Evolutionary conservation across 2,329 filamentous ascomycete genomes (phyloP), one percentile per base, ranked within the genome.

Genomic region (Trichoderma hamatum): DNA sequence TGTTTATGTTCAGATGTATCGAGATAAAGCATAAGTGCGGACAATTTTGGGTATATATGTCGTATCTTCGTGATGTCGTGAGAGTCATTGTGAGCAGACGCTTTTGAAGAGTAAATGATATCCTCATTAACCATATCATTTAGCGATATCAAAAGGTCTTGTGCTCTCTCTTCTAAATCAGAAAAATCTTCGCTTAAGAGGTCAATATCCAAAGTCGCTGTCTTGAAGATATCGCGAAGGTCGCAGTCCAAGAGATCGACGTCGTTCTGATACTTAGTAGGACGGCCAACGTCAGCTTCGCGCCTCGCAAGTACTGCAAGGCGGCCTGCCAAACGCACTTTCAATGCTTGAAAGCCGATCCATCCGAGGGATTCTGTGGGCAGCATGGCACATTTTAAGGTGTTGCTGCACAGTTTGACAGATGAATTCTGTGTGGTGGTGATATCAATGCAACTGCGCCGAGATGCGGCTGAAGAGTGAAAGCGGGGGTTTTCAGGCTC

Each of bases 271-370:
- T 36, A 36, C 39, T 21, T 52, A 10, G 65, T 67, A 26, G 54
- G 65, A 21, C 30, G 65, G 14, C 19, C 34, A 13, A 24, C 28
- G 13, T 28, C 54, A 1, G 39, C 14, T 28, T 28, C 36, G 6
- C 39, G 55, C 28, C 32, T 49, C 5, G 39, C 13, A 9, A 67
- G 34, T 19, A 32, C 28, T 3, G 65, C 65, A 28, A 67, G 65
- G 28, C 65, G 55, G 2, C 65, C 65, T 21, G 10, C 54, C 55
- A 67, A 19, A 19, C 65, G 65, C 43, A 67, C 65, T 26, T 67
- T 67, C 3, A 67, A 46, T 51, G 52, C 65, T 39, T 67, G 65
- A 7, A 67, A 67, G n/a, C 55, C 52, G 16, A 59, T 60, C 65
- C 65, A 67, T 30, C 36, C 55, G 60, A 67, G 54, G 5, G 43